Base-by-base conservation (phyloP, 805 yeast species). In the Kazachstania viticola region DNA sequence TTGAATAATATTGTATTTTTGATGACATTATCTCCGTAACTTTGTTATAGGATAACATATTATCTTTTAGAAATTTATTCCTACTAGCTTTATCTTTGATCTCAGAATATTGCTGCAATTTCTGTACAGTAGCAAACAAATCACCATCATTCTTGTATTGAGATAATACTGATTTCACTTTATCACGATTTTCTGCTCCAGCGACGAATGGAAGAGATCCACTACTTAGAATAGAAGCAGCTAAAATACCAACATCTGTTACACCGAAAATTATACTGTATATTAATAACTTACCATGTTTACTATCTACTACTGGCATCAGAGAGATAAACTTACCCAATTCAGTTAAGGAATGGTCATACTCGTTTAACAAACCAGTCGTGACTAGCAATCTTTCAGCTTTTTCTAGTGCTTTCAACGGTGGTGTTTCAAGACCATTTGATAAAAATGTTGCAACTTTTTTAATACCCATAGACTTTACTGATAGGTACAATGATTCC, bases 231-330 rank as follows among this genome's bases (percentile, higher is more conserved):
- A 84, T 65, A 0, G 95, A 73, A 0, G 94, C 88, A n/a, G 83
- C 59, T 1, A 91, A 73, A n/a, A 85, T 62, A 36, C 87, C 78
- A 14, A 69, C 59, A 17, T 82, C 87, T 6, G 87, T 58, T 46
- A 91, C 79, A 0, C 91, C 91, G 52, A 88, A 82, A 4, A 87
- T 67, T 27, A 88, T 73, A 1, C 94, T 85, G 38, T 75, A 70
- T 13, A 87, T 73, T 22, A 88, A 59, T 32, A 87, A 56, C 46
- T 88, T 88, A 7, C 94, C 95, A 29, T 84, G 79, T 38, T 73
- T 77, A 27, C 88, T 69, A 51, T 88, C 97, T 37, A 72, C 64
- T 1, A 81, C 75, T 1, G 98, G 98, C 37, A 88, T 62, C 47
- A 78, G 62, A 0, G 95, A 78, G 22, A 88, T 62, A 45, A 78